Base-by-base conservation (phyloP, 179 eudicot species). In the Silene vulgaris region DNA sequence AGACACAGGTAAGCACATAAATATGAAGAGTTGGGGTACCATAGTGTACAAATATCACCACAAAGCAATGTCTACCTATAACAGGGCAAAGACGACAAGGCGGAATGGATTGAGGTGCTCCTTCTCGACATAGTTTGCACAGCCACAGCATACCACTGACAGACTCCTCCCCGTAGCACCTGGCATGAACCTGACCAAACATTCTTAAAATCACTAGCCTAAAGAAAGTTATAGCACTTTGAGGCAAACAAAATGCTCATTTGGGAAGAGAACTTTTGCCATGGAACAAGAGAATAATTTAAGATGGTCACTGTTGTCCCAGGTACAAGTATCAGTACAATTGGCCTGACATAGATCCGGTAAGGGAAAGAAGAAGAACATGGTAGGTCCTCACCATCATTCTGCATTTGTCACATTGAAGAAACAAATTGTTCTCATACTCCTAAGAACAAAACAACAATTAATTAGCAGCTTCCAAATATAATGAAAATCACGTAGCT, bases 341-440 rank as follows among this genome's bases (percentile, higher is more conserved):
- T 48, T n/a, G 65, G 54, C 48, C 45, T 64, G 13, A 68, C 32
- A 19, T 16, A 65, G 28, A 56, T 5, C 17, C 35, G 45, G 17
- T 69, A 65, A 32, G 68, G 6, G 70, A 37, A 79, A 54, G 26
- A 32, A 35, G 43, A 80, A 63, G 60, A 81, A 78, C 50, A 67
- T 50, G 40, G 57, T 16, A 59, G 40, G 45, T 63, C 74, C 85
- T 87, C 78, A 95, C 99, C 99, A 95, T 92, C 87, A 95, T 95
- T 85, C 97, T 84, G 90, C 99, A 95, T 80, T 95, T 95, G 80
- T 95, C 97, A 75, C 99, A 95, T 90, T 95, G 99, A 84, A 95
- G 89, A 83, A 95, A 95, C 79, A 90, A 77, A 79, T 95, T 93
- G 80, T 89, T 90, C 84, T 85, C 97, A 28, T 95, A 95, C 80